These are phyloP conservation scores for Echites panduratus DNA, from an alignment of 257 asterid species.

Conservation along the genomic window DNA sequence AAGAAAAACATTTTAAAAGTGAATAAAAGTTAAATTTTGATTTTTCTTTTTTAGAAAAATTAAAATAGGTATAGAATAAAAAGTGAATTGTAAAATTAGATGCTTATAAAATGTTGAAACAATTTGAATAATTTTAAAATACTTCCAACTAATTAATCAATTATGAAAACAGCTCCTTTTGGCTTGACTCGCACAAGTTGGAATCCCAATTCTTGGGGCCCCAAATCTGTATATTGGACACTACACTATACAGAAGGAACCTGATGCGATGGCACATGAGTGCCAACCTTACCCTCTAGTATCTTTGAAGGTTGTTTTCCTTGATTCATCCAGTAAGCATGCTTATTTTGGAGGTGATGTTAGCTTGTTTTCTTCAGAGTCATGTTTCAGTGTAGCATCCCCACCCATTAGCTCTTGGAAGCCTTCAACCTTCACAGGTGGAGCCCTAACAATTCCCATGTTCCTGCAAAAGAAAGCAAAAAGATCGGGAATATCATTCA, in stretches of 20 bases:
- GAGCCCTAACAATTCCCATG: constrained; percentile 81
- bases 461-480: constrained; percentile 37
- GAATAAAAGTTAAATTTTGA: no score
- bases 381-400: constrained; percentile 72
- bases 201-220: no score
- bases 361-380: constrained; percentile 77
- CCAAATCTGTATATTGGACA: neutral
- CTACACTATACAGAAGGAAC: neutral
- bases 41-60: no score
- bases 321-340: neutral
- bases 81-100: no score
- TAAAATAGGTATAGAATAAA: no score
- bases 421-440: constrained; percentile 96
- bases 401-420: constrained; percentile 97
- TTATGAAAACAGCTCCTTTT: no score
- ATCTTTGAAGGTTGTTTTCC: neutral
- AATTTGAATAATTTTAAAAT: no score
- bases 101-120: no score
- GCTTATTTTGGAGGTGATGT: constrained; percentile 57
- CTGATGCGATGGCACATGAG: neutral
- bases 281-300: neutral
- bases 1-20: no score
- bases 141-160: no score
- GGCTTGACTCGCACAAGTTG: no score
- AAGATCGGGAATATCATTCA: constrained; percentile 1